Percentiles rank a stretch among this genome's conserved stretches.
Conservation (phyloP, 116 monocot species). For the Dioscorea cayenensis region DNA sequence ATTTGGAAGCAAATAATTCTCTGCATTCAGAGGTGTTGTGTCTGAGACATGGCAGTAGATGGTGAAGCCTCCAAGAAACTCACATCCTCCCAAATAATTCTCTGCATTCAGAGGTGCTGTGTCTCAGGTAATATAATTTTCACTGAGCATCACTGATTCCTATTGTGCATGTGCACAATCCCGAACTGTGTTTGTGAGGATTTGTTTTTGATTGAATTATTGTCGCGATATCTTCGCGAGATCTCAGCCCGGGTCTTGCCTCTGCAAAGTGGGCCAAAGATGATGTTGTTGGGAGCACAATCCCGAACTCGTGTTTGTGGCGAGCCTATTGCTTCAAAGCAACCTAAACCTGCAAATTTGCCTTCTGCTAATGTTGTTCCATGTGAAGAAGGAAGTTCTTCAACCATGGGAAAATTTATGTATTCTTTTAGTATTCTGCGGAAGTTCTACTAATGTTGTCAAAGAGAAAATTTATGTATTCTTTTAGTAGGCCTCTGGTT, state of each 20-base stretch:
- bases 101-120: slow-evolving; percentile 3
- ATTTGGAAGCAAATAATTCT: no score
- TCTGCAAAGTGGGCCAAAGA: not conserved
- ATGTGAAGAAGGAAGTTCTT: no score
- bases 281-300: no score
- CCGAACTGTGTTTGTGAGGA: not conserved
- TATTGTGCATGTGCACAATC: not conserved
- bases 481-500: no score
- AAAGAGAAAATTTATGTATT: no score
- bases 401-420: no score
- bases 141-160: not conserved
- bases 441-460: no score
- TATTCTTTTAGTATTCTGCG: no score
- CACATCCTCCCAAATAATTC: not conserved
- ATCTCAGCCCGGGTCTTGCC: not conserved
- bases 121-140: slow-evolving; percentile 5
- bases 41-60: not conserved
- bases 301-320: no score
- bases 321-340: no score
- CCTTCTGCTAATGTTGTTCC: no score
- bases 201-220: not conserved
- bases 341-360: no score
- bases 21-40: not conserved
- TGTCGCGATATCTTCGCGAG: not conserved
- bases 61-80: slow-evolving; percentile 1